Evolutionary conservation across 2,329 filamentous ascomycete species (phyloP), one percentile per base, ranked within the genome.

Genomic region (Cytospora piceae): DNA sequence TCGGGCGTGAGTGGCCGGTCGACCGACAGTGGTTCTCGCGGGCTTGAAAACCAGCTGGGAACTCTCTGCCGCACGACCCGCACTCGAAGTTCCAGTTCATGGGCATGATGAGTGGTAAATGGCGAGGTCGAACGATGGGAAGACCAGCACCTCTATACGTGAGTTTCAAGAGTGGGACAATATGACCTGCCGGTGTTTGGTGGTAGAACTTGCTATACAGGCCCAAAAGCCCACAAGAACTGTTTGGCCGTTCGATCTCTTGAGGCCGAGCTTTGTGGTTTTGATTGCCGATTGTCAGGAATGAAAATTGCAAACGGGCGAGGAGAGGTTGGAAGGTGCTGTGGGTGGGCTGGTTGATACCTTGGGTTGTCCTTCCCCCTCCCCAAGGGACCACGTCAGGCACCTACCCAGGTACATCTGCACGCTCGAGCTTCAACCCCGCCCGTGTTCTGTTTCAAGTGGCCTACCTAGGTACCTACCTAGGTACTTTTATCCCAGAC

Each of bases 21-120:
- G 58, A 34, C 7, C 31, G 6, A 24, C 57, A 57, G 42, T 65
- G 63, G 22, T 65, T 51, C 27, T 65, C 58, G 31, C 51, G 57
- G 20, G 63, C 63, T 17, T 34, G 51, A 37, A 58, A 57, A 22
- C 63, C 63, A 1, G 57, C 49, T 15, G 58, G 34, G n/a, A 65
- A 65, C 51, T 22, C 53, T 32, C 29, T 57, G 27, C 6, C 20
- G 27, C 63, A 61, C 17, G 63, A 42, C 6, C 58, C 51, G 22
- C 63, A 65, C 17, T 64, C 55, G 53, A 29, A 58, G 37, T 49
- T 3, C 46, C 46, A 24, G n/a, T 49, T 49, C 46, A 42, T 42
- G 39, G 46, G 46, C 46, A 49, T 49, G 46, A 8, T 24, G 20
- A 4, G 12, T n/a, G 11, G n/a, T 49, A 8, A 22, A 49, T 24